A percentile compares a stretch with the other conserved stretches of the same genome.
phyloP scores from a whole-genome alignment of 306 rosid species.

The Rosa persica region DNA sequence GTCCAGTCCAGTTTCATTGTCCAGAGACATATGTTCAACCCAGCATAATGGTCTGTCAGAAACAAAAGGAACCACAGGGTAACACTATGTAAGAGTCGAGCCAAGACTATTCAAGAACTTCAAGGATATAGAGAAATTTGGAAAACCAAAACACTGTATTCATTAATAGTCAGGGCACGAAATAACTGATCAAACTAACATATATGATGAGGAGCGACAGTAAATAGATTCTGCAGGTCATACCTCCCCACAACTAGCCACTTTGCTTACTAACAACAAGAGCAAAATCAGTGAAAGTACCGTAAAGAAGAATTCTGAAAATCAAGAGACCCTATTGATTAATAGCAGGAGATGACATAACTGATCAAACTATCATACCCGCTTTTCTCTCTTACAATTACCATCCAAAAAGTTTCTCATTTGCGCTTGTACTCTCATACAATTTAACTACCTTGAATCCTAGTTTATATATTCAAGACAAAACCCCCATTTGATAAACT shows the following conservation, averaged over 20 bases:
- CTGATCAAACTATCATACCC: neutral
- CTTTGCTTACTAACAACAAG: neutral
- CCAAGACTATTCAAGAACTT: slow-evolving; percentile 1
- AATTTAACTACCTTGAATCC: neutral
- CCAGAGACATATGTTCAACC: slow-evolving; percentile 84
- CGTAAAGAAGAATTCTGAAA: neutral
- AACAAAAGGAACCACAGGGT: slow-evolving; percentile 20
- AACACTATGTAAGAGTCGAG: slow-evolving; percentile 14
- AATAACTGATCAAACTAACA: neutral
- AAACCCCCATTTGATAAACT: neutral
- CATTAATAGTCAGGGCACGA: neutral
- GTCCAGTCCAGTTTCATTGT: slow-evolving; percentile 85
- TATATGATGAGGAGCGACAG: neutral
- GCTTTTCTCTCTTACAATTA: neutral
- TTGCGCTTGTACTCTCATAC: neutral
- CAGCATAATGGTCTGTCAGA: slow-evolving; percentile 72
- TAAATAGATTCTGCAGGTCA: neutral
- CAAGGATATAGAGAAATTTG: neutral
- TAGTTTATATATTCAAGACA: neutral
- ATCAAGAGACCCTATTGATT: neutral
- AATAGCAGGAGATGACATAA: neutral
- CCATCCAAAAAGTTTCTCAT: neutral
- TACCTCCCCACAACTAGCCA: neutral
- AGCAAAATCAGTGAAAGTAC: neutral
- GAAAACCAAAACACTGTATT: neutral